Base-by-base conservation (phyloP, 352 stramenopile species). In the Pythium folliculosum region DNA sequence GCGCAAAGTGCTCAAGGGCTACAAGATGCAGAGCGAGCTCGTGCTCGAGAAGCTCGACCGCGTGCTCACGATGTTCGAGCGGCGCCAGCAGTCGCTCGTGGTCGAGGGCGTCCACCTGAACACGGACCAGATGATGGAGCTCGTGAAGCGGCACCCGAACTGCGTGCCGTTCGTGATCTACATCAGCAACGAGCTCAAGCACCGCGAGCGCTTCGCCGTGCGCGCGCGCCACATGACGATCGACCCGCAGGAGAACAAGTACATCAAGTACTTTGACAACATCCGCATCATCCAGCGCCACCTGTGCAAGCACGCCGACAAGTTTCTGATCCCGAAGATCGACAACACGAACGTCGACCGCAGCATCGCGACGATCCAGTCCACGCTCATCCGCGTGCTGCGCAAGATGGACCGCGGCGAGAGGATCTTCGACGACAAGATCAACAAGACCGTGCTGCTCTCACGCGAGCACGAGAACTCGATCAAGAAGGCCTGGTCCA, bases 221-320 rank as follows among this genome's bases (percentile, higher is more conserved):
- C 86, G 88, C 16, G 84, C 88, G 32, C 79, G 86, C 0, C 86
- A 96, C 77, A 96, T 96, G 88, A 96, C 88, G 47, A 90, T 96
- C 55, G 84, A 94, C 59, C 88, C 88, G 14, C 84, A 94, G 67
- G 84, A 90, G 58, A 96, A 96, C 76, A 96, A 96, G 73, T 96
- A 96, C 72, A 96, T 96, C 66, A 91, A 94, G 63, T 89, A 94
- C 72, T 96, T 96, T 67, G 88, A 94, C 71, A 96, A 96, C 64
- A 96, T 96, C 65, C 86, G 86, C 69, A 89, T 92, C 67, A 96
- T 96, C 66, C 88, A 96, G 77, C 81, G 82, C 38, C 83, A 94
- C 66, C 69, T 94, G 23, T 92, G 84, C 69, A 96, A 96, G 69
- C 77, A 94, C 60, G 88, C 86, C 19, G 86, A 96, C 67, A 84